Percentiles rank a stretch among this genome's conserved stretches.
phyloP scores from a whole-genome alignment of 1,139 yeast species.

The Ashbya aceris region DNA sequence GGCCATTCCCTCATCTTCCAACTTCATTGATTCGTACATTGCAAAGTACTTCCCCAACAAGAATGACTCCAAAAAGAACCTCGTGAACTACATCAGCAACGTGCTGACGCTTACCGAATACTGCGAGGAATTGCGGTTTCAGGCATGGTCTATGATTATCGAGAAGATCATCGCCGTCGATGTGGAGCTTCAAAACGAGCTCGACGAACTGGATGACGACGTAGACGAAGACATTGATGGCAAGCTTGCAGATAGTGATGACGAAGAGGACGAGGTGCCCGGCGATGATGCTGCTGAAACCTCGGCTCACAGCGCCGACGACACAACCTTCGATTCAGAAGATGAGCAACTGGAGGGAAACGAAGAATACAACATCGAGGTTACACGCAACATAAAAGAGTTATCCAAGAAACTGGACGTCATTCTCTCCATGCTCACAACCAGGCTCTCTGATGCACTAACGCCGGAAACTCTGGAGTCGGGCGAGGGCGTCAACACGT shows the following conservation, averaged over 20 bases:
- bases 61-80: constrained; percentile 44
- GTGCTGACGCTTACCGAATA: constrained; percentile 51
- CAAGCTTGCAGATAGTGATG: constrained; percentile 66
- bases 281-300: constrained; percentile 22
- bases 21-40: constrained; percentile 51
- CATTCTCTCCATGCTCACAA: constrained; percentile 48
- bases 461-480: constrained; percentile 43
- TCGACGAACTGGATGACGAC: constrained; percentile 78
- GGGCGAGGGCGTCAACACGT: constrained; percentile 65
- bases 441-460: constrained; percentile 41
- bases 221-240: constrained; percentile 61
- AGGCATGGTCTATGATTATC: constrained; percentile 70
- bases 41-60: constrained; percentile 71
- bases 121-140: constrained; percentile 63
- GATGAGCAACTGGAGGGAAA: constrained; percentile 33
- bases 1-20: constrained; percentile 73
- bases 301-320: constrained; percentile 31
- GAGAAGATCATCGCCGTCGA: constrained; percentile 81
- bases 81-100: constrained; percentile 59
- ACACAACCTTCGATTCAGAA: constrained; percentile 26
- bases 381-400: constrained; percentile 45
- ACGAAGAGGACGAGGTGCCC: constrained; percentile 43
- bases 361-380: constrained; percentile 37
- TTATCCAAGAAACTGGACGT: constrained; percentile 63
- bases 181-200: constrained; percentile 85